These are phyloP conservation scores for Trichoderma citrinoviride DNA, from an alignment of 2,329 filamentous ascomycete species.

Conservation along the genomic window DNA sequence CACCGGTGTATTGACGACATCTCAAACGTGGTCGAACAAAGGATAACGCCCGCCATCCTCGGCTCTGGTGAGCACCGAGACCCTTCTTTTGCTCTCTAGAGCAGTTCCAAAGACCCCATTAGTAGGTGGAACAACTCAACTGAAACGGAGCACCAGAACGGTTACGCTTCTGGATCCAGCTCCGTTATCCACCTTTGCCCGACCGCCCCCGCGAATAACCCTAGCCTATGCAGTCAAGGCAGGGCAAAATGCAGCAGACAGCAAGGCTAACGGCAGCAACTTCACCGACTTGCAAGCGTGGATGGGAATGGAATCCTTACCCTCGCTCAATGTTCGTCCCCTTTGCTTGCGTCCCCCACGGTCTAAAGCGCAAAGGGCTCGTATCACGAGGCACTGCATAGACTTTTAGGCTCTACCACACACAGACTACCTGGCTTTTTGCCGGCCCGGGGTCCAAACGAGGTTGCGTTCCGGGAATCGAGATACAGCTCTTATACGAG, in stretches of 20 bases:
- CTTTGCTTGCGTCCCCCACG: not conserved
- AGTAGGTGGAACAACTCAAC: not conserved
- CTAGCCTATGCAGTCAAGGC: constrained; percentile 1
- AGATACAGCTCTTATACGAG: not conserved
- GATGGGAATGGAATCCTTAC: too few relatives aligned
- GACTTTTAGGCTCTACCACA: not conserved
- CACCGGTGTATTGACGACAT: too few relatives aligned
- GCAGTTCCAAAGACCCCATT: too few relatives aligned
- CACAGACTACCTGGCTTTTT: not conserved
- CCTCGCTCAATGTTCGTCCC: not conserved
- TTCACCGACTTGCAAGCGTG: constrained; percentile 2
- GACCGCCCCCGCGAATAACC: not conserved
- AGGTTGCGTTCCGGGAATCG: not conserved
- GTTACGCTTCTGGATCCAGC: not conserved
- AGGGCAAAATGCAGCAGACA: not conserved
- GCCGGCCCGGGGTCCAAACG: not conserved
- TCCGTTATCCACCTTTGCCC: constrained; percentile 12
- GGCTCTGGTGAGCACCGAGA: not conserved
- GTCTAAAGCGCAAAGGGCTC: not conserved
- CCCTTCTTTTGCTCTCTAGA: not conserved
- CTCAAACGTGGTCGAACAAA: not conserved
- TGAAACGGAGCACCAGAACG: not conserved
- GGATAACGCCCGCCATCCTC: not conserved
- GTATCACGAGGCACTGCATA: constrained; percentile 1
- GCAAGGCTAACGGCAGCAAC: not conserved